Conservation (phyloP, 139 green algal genomes). For the Ettlia oleoabundans region DNA sequence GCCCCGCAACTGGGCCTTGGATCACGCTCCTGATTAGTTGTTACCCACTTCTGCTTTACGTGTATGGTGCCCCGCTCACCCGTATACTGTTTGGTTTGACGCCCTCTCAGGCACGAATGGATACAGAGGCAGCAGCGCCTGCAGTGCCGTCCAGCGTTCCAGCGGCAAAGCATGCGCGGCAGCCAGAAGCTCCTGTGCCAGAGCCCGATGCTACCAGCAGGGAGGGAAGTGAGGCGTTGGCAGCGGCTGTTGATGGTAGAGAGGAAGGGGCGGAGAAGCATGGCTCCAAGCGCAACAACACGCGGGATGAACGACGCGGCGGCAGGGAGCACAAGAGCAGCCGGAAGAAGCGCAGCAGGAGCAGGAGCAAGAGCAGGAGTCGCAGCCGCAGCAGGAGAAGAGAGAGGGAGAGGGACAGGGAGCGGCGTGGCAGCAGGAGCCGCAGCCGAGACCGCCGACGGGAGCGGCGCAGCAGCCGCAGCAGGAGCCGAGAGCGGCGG, state of each 20-base stretch:
- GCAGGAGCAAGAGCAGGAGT: slow-evolving; percentile 3
- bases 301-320: too few relatives aligned
- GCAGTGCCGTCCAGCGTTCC: too few relatives aligned
- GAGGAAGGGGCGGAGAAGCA: neutral
- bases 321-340: neutral
- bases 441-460: neutral
- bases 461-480: slow-evolving; percentile 34
- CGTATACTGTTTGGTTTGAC: too few relatives aligned
- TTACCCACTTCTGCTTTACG: too few relatives aligned
- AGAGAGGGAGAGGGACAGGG: neutral
- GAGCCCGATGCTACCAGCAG: too few relatives aligned
- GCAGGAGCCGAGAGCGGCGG: neutral
- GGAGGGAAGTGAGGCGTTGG: neutral
- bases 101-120: too few relatives aligned
- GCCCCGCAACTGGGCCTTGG: too few relatives aligned
- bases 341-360: neutral
- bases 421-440: neutral
- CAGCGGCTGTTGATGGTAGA: neutral
- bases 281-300: neutral
- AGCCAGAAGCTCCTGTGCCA: neutral
- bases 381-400: neutral
- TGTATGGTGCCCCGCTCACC: too few relatives aligned
- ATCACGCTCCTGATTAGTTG: too few relatives aligned
- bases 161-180: too few relatives aligned
- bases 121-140: too few relatives aligned